These are phyloP conservation scores for Thermothelomyces thermophilus DNA, from an alignment of 2,329 filamentous ascomycete species.

Conservation along the genomic window DNA sequence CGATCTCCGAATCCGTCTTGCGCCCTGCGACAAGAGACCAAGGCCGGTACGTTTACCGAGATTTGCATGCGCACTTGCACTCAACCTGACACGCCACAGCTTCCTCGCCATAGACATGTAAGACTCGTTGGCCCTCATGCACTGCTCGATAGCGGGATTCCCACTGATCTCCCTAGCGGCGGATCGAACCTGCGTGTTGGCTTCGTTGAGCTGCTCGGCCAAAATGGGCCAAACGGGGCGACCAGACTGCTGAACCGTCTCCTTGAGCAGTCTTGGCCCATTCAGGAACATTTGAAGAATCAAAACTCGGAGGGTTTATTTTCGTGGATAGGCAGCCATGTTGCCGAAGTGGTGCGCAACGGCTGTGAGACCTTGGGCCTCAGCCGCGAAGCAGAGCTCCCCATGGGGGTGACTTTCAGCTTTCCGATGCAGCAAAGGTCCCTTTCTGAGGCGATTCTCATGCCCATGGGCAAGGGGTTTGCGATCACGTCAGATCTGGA, in stretches of 20 bases:
- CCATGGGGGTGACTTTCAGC: conserved; percentile 63
- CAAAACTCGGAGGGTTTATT: conserved; percentile 71
- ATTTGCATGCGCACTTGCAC: conserved; percentile 9
- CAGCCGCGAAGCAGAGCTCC: conserved; percentile 40
- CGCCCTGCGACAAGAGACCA: conserved; percentile 37
- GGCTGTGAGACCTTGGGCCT: conserved; percentile 42
- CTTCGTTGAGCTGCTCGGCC: conserved; percentile 54
- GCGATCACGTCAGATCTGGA: conserved; percentile 54
- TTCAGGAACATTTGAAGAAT: conserved; percentile 64
- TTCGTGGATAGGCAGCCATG: conserved; percentile 72
- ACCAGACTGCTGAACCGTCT: conserved; percentile 42
- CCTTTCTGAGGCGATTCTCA: conserved; percentile 55
- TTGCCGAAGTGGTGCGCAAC: conserved; percentile 63
- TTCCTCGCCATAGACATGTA: conserved; percentile 61
- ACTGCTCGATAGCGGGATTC: no score
- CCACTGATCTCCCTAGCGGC: conserved; percentile 38
- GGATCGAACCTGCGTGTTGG: conserved; percentile 64
- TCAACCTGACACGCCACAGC: conserved; percentile 31
- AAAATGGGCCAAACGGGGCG: conserved; percentile 22
- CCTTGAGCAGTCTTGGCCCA: conserved; percentile 67
- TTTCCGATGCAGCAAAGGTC: conserved; percentile 63
- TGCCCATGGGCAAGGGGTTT: conserved; percentile 67
- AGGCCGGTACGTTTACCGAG: conserved; percentile 40
- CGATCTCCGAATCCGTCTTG: conserved; percentile 54
- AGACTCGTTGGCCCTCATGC: conserved; percentile 27